A percentile compares a stretch with the other conserved stretches of the same genome.
Evolutionary conservation across 2,329 filamentous ascomycete genomes (phyloP).

Genomic region (Penicillium oxalicum): DNA sequence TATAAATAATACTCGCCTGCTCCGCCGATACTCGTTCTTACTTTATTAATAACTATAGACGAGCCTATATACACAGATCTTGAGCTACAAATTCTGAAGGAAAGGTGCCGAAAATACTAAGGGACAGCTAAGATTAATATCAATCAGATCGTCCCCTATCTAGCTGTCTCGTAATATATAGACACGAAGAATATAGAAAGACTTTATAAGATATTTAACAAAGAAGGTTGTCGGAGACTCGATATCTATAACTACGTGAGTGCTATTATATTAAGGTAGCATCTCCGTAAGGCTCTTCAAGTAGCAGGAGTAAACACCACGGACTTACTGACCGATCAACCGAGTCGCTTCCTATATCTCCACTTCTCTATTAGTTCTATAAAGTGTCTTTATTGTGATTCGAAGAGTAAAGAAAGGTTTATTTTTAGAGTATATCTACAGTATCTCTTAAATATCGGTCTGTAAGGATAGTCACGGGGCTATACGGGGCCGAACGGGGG

Average conservation of each 20-base stretch:
- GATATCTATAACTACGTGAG: conserved; percentile 17
- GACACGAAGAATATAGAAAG: conserved; percentile 17
- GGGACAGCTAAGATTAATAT: conserved; percentile 23
- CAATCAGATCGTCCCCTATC: conserved; percentile 13
- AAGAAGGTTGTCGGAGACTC: conserved; percentile 17
- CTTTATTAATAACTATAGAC: neutral
- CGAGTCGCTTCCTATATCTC: neutral
- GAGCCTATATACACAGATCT: conserved; percentile 1
- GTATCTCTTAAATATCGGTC: no score
- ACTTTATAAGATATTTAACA: conserved; percentile 18
- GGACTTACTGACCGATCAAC: neutral
- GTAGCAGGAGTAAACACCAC: neutral
- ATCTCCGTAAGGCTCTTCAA: conserved; percentile 9
- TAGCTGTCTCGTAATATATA: conserved; percentile 3
- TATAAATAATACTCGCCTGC: neutral
- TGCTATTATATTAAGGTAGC: conserved; percentile 12
- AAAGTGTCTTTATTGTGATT: no score
- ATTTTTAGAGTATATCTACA: no score
- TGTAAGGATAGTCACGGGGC: no score
- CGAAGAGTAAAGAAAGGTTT: no score
- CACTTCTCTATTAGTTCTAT: neutral
- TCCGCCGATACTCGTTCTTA: neutral
- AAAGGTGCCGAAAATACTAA: conserved; percentile 22
- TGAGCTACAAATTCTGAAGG: conserved; percentile 12
- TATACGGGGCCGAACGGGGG: no score